Evolutionary conservation across 108 stramenopile genomes (phyloP), one percentile per base, ranked within the genome.

Genomic region (Skeletonema potamos): DNA sequence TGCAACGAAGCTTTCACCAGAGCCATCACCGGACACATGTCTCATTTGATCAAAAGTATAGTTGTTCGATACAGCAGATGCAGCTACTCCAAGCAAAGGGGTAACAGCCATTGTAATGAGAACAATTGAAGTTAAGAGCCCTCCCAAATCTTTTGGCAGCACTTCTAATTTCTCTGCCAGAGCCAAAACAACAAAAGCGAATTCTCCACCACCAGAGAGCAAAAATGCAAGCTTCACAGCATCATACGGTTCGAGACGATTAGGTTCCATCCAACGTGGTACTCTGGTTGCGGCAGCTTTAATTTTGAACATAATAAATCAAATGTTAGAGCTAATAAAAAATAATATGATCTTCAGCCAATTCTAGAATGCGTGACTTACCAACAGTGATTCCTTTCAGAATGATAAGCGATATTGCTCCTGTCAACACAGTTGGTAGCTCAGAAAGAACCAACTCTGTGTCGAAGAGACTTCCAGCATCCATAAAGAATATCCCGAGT

Each of bases 401-500:
- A 6, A 68, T 30, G n/a, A 87, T 62, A 18, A 91, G 64, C 2
- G 85, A 60, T 12, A 82, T 3, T 17, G 80, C 71, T 39, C 91
- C 91, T n/a, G 75, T 62, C 7, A 86, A 30, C 18, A 92, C 64
- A 27, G 88, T 88, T 3, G 84, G 88, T 26, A 73, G 63, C 61
- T 87, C 87, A 34, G 46, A n/a, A 15, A 86, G 6, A 12, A 84
- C 77, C 44, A 92, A 60, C 29, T 84, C 72, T 4, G 77, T 24
- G 66, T 92, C 91, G 39, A 92, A 85, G 26, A 71, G 79, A 12
- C 85, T 78, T 48, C 91, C 91, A 6, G 91, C 87, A 54, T 75
- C 81, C 88, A 92, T 86, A 68, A 92, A 92, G 74, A 92, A 92
- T 24, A 92, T 85, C 10, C 91, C 88, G 29, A 89, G 46, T 26